Evolutionary conservation across 306 rosid genomes (phyloP).

Genomic region (Hippophae tibetana): DNA sequence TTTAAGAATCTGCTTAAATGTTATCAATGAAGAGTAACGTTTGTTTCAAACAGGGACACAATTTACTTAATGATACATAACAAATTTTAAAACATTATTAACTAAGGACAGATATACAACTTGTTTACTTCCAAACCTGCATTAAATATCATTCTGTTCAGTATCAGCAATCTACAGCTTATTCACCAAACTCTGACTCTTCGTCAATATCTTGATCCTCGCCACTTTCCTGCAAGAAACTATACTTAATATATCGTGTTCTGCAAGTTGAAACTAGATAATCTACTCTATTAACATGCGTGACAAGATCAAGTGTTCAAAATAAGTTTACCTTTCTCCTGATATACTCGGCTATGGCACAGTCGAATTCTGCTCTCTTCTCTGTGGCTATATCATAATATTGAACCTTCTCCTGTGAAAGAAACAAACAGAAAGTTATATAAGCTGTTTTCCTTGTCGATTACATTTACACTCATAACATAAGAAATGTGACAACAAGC

Average conservation of each 20-base stretch:
- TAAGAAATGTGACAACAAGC: no score
- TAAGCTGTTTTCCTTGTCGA: no score
- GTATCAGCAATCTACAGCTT: conserved; percentile 14
- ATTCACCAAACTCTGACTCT: conserved; percentile 46
- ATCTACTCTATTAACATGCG: conserved; percentile 1
- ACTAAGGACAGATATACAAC: conserved; percentile 31
- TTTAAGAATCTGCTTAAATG: no score
- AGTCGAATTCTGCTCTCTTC: conserved; percentile 85
- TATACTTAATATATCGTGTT: conserved; percentile 6
- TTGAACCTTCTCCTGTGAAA: conserved; percentile 66
- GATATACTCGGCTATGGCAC: conserved; percentile 56
- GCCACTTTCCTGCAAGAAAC: conserved; percentile 56
- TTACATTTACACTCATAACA: no score
- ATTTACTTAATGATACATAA: no score
- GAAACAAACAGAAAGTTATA: no score
- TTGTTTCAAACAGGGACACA: no score
- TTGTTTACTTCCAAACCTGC: conserved; percentile 16
- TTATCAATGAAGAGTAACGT: no score
- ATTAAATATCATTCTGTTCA: conserved; percentile 6
- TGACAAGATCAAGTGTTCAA: conserved; percentile 11
- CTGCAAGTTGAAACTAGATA: background rate
- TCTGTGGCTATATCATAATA: conserved; percentile 86
- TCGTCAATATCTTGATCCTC: conserved; percentile 47
- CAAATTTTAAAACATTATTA: no score
- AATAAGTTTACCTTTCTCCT: conserved; percentile 50